Evolutionary conservation across 768 basidiomycete species (phyloP).

Genomic region (Candolleomyces efflorescens): DNA sequence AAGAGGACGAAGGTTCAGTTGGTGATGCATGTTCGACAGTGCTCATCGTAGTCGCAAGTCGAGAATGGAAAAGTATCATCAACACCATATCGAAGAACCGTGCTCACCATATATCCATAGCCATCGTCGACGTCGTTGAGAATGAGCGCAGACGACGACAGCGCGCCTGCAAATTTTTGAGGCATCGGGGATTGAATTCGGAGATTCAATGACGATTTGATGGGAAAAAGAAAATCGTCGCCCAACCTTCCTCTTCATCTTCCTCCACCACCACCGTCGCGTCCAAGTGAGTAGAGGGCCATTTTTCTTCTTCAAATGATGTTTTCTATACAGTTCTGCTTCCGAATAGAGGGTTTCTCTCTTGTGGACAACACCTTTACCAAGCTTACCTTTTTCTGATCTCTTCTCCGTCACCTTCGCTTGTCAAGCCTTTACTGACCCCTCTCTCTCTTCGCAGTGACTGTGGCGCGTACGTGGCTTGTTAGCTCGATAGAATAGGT

Average conservation of each 20-base stretch:
- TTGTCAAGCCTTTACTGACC: neutral
- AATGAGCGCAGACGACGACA: neutral
- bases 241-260: neutral
- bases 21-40: conserved; percentile 13
- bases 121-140: neutral
- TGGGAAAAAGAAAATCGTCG: neutral
- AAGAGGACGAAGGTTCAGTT: conserved; percentile 6
- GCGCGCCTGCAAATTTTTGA: neutral
- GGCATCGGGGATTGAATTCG: neutral
- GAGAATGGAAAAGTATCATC: conserved; percentile 11
- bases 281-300: neutral
- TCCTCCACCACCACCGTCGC: neutral
- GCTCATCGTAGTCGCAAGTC: conserved; percentile 9
- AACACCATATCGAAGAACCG: neutral
- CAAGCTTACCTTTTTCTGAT: conserved; percentile 8
- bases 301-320: neutral
- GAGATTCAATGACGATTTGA: too few species aligned
- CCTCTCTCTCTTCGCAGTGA: neutral
- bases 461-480: neutral
- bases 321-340: conserved; percentile 10
- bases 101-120: neutral
- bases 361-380: conserved; percentile 10
- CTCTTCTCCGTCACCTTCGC: neutral
- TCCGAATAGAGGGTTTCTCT: conserved; percentile 10
- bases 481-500: neutral